These are phyloP conservation scores for Gymnopilus dilepis DNA, from an alignment of 768 basidiomycete genomes.

Conservation along the genomic window DNA sequence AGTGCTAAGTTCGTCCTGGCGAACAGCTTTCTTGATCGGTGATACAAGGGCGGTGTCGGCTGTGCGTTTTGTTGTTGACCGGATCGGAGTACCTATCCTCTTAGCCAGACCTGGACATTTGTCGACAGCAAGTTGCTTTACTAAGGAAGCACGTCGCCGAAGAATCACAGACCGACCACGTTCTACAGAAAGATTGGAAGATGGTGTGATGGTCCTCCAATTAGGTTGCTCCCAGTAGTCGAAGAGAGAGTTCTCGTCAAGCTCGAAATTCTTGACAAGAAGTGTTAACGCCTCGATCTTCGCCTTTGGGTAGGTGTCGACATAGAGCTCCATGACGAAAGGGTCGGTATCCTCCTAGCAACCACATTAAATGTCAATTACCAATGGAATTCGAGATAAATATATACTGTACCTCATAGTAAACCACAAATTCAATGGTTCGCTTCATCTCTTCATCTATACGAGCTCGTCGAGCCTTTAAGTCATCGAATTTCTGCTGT, in stretches of 20 bases:
- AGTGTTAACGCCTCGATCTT: neutral
- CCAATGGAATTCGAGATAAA: no score
- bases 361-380: neutral
- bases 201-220: conserved; percentile 11
- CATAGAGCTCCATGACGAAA: neutral
- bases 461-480: conserved; percentile 11
- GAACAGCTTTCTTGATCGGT: conserved; percentile 7
- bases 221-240: neutral
- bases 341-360: conserved; percentile 1
- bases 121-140: conserved; percentile 3
- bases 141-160: neutral
- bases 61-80: conserved; percentile 5
- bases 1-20: no score
- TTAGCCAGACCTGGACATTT: conserved; percentile 8
- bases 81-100: neutral
- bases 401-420: conserved; percentile 4
- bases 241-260: conserved; percentile 2
- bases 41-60: conserved; percentile 9
- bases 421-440: conserved; percentile 12
- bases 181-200: conserved; percentile 5
- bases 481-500: conserved; percentile 6
- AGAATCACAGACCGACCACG: conserved; percentile 1
- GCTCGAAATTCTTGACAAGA: conserved; percentile 1
- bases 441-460: conserved; percentile 12
- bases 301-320: conserved; percentile 11